Base-by-base conservation (phyloP, 495 filamentous ascomycete genomes). In the Tuber magnatum region DNA sequence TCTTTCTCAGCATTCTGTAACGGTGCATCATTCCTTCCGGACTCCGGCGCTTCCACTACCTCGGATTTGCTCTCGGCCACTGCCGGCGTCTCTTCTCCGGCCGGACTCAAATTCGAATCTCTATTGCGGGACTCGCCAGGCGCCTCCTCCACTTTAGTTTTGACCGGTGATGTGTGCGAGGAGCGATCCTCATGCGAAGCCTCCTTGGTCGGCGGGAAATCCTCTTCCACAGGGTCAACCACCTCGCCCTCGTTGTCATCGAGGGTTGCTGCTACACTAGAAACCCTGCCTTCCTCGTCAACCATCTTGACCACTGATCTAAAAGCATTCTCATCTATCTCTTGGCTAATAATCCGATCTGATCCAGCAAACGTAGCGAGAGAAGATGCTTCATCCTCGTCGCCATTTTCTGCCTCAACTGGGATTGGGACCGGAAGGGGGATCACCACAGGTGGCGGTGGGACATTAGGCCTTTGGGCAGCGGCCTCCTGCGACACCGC, bases 371-470 rank as follows among this genome's bases (percentile, higher is more conserved):
- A 87, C 10, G 90, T 89, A 68, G 88, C 90, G 35, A 89, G 84
- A 14, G 90, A 92, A 35, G 89, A 89, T 32, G 84, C 80, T 65
- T 88, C 88, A 18, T 86, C 86, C 28, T 86, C 86, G 32, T 86
- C 85, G n/a, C 85, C 81, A 28, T 82, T 83, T 56, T 78, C 80
- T 2, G 83, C 77, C 40, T 83, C 83, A 18, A 84, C 78, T 8
- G 88, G 88, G 4, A 91, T 82, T 56, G 83, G 88, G 81, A 92
- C 89, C 22, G 91, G 91, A 39, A 91, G 82, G 1, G 91, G 88
- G 6, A 88, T 83, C 46, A 89, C 84, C 35, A 85, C 83, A 71
- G 87, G 85, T 51, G 76, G 73, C 42, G 80, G 72, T 46, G 79
- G 44, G 72, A 79, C 69, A 61, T 46, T 48, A n/a, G 68, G 43